phyloP scores from a whole-genome alignment of 2,329 filamentous ascomycete genomes.

The Septoria linicola region DNA sequence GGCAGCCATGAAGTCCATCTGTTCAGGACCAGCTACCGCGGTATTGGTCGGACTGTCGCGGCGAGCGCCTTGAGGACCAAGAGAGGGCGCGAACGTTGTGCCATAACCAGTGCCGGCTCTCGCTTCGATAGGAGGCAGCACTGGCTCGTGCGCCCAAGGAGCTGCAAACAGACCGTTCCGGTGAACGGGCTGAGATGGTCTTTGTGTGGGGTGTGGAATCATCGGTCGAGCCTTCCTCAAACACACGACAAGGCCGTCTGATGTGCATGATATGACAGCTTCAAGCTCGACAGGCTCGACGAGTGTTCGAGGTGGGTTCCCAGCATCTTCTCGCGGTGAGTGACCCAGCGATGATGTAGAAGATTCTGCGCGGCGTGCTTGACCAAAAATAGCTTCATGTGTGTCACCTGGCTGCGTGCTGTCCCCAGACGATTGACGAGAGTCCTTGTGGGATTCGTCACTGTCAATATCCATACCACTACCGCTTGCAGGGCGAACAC shows the following conservation, averaged over 20 bases:
- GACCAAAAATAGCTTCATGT: conserved; percentile 48
- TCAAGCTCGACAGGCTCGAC: conserved; percentile 67
- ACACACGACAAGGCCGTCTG: conserved; percentile 81
- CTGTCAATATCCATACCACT: conserved; percentile 24
- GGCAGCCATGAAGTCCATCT: conserved; percentile 69
- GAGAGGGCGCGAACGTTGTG: conserved; percentile 39
- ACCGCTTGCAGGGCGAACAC: conserved; percentile 14
- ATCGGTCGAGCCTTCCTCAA: conserved; percentile 70
- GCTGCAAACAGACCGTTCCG: conserved; percentile 72
- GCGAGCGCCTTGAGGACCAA: conserved; percentile 36
- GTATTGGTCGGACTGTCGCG: conserved; percentile 39
- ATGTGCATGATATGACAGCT: conserved; percentile 87
- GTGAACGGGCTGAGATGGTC: conserved; percentile 46
- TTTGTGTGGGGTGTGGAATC: conserved; percentile 59
- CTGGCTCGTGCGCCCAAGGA: conserved; percentile 71
- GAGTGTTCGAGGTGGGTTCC: conserved; percentile 21
- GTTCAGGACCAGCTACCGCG: conserved; percentile 55
- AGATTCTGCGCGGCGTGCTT: conserved; percentile 40
- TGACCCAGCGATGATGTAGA: conserved; percentile 35
- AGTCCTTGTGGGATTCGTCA: conserved; percentile 22
- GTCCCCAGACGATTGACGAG: conserved; percentile 48
- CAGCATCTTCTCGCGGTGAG: conserved; percentile 32
- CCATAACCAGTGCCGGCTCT: conserved; percentile 33
- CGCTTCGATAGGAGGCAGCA: conserved; percentile 47
- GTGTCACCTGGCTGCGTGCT: conserved; percentile 43